Base-by-base conservation (phyloP, 768 basidiomycete species). In the Rhizopogon vesiculosus region DNA sequence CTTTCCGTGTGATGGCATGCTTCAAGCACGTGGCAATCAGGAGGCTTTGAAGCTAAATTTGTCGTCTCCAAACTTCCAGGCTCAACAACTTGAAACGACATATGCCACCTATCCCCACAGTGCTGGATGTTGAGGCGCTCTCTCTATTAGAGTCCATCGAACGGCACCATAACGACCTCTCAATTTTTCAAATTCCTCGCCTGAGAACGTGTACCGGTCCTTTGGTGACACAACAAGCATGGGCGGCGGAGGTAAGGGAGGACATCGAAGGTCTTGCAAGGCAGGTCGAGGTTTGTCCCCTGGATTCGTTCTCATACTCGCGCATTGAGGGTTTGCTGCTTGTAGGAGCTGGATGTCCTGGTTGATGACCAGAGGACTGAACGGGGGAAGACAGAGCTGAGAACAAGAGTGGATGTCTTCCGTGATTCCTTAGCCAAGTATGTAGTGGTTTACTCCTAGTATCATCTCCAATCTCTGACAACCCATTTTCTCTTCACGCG, bases 161-260 rank as follows among this genome's bases (percentile, higher is more conserved):
- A 44, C 75, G 90, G 22, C 77, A 82, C 9, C 75, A 83, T 57
- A 77, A 69, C 3, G 91, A 93, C 70, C 67, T 96, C 7, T 62
- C 74, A 3, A 74, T 84, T 10, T 84, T 84, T 61, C 89, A 93
- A 68, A 78, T 97, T 35, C 89, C 92, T 1, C 82, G 88, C 2
- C 74, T 97, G 49, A 76, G 78, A 8, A 64, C 74, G 51, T 95
- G 90, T 67, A 74, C 70, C 8, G 91, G 89, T 0, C 87, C 93
- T 1, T 72, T 90, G 9, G 67, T 78, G 0, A 64, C 82, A 3
- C 93, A 96, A 62, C 87, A 93, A 64, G 79, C 83, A 46, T 76
- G 87, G 52, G 84, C 85, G 1, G 83, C 82, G 4, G 91, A 93
- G 64, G 69, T 94, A 56, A 76, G 91, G 31, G 87, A 87, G 52